Base-by-base conservation (phyloP, 495 filamentous ascomycete genomes). In the Penicillium riverlandense region DNA sequence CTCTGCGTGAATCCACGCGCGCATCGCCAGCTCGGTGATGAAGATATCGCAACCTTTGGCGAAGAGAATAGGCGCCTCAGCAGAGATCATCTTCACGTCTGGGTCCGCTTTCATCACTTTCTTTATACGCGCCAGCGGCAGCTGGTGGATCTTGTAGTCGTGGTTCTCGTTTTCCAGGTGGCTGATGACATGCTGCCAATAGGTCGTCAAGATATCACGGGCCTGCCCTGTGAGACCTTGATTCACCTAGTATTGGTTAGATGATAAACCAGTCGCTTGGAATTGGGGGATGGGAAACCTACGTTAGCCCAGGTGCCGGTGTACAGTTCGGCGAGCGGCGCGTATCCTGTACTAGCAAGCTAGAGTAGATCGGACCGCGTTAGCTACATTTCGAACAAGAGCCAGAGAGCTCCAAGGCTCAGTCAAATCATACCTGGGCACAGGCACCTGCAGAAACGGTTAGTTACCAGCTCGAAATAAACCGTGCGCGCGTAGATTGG, bases 31-130 rank as follows among this genome's bases (percentile, higher is more conserved):
- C 65, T 98, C 92, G 4, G 92, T 98, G 58, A 98, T 98, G 70
- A 98, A 98, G 56, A 98, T 96, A 62, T 98, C 92, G 67, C 92
- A 98, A 34, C 94, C 92, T 71, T 98, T 98, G 38, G 92, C 92
- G 59, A 98, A 98, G 11, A 98, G 71, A 57, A 98, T 98, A 10
- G 92, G 92, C 6, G 92, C 92, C 67, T 98, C 92, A 14, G 92
- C 92, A 9, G 90, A 96, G 40, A 98, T 98, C 92, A 98, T 98
- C 70, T 98, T 98, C 39, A 98, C 92, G 50, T 98, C 92, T 1
- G 92, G 92, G 53, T 98, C 92, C 2, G 92, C 92, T 67, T 98
- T 98, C 92, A 98, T 98, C 53, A 98, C 92, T 62, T 98, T 98
- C 76, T 97, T 98, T 67, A 98, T 98, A 35, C 92, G 85, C 16